A percentile compares a stretch with the other conserved stretches of the same genome.
Conservation (phyloP, 768 basidiomycete genomes). For the Hemileccinum rubropunctum region DNA sequence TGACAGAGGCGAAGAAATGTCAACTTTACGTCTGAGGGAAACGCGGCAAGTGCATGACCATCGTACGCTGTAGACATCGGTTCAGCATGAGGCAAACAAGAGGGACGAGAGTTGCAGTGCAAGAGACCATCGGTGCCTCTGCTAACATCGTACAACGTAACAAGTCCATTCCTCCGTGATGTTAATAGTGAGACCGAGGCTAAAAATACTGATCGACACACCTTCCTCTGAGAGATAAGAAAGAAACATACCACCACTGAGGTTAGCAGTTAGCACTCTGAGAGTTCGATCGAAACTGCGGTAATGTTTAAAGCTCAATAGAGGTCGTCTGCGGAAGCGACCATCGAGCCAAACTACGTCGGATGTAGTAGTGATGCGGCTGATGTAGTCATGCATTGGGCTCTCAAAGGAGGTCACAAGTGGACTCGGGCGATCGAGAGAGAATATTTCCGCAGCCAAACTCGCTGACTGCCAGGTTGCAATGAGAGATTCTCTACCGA, state of each 20-base stretch:
- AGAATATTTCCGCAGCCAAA: conserved; percentile 33
- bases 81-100: conserved; percentile 33
- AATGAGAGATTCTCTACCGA: conserved; percentile 5
- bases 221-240: background rate
- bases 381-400: conserved; percentile 38
- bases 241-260: conserved; percentile 31
- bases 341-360: conserved; percentile 71
- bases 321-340: conserved; percentile 52
- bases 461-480: conserved; percentile 28
- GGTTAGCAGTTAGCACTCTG: conserved; percentile 36
- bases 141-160: conserved; percentile 65
- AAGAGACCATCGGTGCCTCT: conserved; percentile 37
- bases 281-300: conserved; percentile 62
- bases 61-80: conserved; percentile 24
- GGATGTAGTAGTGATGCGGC: conserved; percentile 57
- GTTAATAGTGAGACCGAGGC: conserved; percentile 54
- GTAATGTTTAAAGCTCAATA: conserved; percentile 61
- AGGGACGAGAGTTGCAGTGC: conserved; percentile 43
- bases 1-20: conserved; percentile 48
- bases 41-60: conserved; percentile 32
- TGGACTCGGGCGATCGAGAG: conserved; percentile 32
- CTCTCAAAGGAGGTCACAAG: conserved; percentile 56
- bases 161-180: conserved; percentile 55
- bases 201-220: conserved; percentile 23
- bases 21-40: conserved; percentile 29